Conservation (phyloP, 495 filamentous ascomycete genomes). For the Aspergillus saccharolyticus region DNA sequence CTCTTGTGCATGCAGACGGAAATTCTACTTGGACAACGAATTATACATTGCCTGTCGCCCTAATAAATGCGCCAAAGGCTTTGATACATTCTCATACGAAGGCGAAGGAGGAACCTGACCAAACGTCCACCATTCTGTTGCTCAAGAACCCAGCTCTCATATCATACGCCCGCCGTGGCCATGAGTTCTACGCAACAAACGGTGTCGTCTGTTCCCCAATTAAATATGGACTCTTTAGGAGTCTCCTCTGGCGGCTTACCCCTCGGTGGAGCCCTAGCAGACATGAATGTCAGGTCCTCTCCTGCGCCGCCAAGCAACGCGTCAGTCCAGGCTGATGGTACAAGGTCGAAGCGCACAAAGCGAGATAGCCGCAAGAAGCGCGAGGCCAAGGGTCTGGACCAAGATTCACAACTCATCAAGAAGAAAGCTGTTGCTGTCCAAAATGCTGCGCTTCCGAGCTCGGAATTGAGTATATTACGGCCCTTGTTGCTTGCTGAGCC, state of each 20-base stretch:
- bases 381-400: slow-evolving; percentile 59
- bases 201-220: slow-evolving; percentile 40
- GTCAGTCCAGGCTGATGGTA: slow-evolving; percentile 31
- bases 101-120: neutral
- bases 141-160: neutral
- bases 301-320: slow-evolving; percentile 32
- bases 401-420: slow-evolving; percentile 33
- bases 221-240: slow-evolving; percentile 41
- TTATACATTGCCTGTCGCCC: too few relatives aligned
- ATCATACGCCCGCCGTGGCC: neutral
- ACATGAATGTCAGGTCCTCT: slow-evolving; percentile 35
- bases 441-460: slow-evolving; percentile 29
- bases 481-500: slow-evolving; percentile 36
- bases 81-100: neutral
- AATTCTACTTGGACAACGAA: too few relatives aligned
- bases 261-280: slow-evolving; percentile 27
- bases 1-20: too few relatives aligned
- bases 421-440: slow-evolving; percentile 31
- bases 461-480: slow-evolving; percentile 27
- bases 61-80: neutral
- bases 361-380: slow-evolving; percentile 63
- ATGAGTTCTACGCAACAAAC: slow-evolving; percentile 38
- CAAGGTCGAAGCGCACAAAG: slow-evolving; percentile 43
- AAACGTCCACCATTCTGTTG: too few relatives aligned
- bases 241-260: slow-evolving; percentile 26